A percentile compares a stretch with the other conserved stretches of the same genome.
These are phyloP conservation scores for Trichoderma reesei DNA, from an alignment of 495 filamentous ascomycete genomes.

Conservation along the genomic window DNA sequence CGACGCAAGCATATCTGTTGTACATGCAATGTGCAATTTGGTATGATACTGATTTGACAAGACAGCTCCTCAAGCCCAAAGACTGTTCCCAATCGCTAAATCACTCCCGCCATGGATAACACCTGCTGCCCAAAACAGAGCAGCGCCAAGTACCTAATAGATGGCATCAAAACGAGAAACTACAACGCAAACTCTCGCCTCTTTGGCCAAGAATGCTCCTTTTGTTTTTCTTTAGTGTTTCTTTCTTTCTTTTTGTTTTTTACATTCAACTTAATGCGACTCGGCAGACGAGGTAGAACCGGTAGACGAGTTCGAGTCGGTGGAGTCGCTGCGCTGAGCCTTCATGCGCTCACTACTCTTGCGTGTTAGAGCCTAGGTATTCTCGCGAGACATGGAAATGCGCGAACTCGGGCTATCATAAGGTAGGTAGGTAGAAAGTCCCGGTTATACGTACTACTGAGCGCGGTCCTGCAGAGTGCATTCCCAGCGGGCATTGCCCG, in stretches of 20 bases:
- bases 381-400: not conserved
- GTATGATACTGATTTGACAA: not conserved
- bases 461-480: slow-evolving; percentile 34
- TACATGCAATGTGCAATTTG: not conserved
- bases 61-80: not conserved
- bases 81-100: not conserved
- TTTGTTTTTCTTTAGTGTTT: not conserved
- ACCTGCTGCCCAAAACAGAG: not conserved
- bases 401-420: not conserved
- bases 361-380: slow-evolving; percentile 10
- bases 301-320: slow-evolving; percentile 20
- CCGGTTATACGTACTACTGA: slow-evolving; percentile 26
- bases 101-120: not conserved
- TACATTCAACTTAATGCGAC: not conserved
- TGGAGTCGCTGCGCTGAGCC: slow-evolving; percentile 15
- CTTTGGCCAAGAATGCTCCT: no score
- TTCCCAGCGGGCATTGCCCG: slow-evolving; percentile 27
- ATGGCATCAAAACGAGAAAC: not conserved
- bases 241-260: not conserved
- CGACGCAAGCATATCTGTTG: not conserved
- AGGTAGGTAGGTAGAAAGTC: not conserved
- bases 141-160: not conserved
- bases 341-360: slow-evolving; percentile 28
- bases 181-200: no score
- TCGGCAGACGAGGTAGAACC: not conserved